Percentiles rank a stretch among this genome's conserved stretches.
These are phyloP conservation scores for Pulicaria dysenterica DNA, from an alignment of 129 eudicot species.

Conservation along the genomic window DNA sequence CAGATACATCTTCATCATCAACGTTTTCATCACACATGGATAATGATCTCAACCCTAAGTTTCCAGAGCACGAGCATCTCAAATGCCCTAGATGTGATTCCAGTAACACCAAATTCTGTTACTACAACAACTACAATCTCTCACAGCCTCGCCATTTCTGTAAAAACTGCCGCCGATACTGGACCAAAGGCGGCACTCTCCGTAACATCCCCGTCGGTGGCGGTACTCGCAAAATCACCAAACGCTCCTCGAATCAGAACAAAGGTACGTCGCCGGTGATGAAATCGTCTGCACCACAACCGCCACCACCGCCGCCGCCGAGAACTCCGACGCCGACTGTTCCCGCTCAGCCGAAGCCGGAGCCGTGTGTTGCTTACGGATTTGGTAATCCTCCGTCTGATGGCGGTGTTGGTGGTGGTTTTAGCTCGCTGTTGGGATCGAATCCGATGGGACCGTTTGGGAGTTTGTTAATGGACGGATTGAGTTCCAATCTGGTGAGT, in stretches of 20 bases:
- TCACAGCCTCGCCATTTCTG: slow-evolving; percentile 88
- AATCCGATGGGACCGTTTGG: slow-evolving; percentile 54
- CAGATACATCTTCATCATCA: slow-evolving; percentile 37
- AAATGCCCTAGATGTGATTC: slow-evolving; percentile 82
- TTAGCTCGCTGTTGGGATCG: slow-evolving; percentile 44
- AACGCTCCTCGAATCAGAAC: slow-evolving; percentile 42
- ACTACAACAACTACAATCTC: slow-evolving; percentile 90
- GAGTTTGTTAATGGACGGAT: slow-evolving; percentile 49
- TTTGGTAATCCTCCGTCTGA: slow-evolving; percentile 15
- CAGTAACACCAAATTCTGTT: slow-evolving; percentile 76
- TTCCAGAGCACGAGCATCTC: slow-evolving; percentile 65
- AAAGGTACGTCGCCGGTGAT: slow-evolving; percentile 27
- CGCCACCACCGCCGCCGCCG: no score
- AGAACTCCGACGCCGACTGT: not conserved
- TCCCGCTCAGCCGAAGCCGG: slow-evolving; percentile 1
- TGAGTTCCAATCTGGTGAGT: slow-evolving; percentile 29
- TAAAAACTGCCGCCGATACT: slow-evolving; percentile 65
- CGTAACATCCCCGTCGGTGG: slow-evolving; percentile 82
- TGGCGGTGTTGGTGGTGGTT: slow-evolving; percentile 33
- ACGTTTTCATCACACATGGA: slow-evolving; percentile 29
- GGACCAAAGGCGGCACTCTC: slow-evolving; percentile 91
- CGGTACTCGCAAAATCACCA: slow-evolving; percentile 57
- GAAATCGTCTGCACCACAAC: not conserved
- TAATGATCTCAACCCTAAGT: slow-evolving; percentile 35
- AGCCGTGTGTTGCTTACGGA: slow-evolving; percentile 9